A percentile compares a stretch with the other conserved stretches of the same genome.
Conservation (phyloP, 345 rosid genomes). For the Arabis alpina region DNA sequence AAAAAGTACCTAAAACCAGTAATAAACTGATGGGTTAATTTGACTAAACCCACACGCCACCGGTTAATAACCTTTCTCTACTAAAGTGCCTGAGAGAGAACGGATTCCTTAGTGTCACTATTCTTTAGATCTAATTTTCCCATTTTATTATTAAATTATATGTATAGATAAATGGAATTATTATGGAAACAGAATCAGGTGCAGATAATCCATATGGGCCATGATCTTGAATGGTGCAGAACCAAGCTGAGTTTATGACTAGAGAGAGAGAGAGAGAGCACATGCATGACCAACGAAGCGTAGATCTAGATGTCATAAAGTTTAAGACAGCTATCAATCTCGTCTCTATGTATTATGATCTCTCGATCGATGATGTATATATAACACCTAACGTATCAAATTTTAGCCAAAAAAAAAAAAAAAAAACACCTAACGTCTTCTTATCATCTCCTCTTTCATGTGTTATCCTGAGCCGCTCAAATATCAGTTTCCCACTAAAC, state of each 20-base stretch:
- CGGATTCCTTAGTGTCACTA: too few relatives aligned
- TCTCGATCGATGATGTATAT: neutral
- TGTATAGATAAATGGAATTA: conserved; percentile 13
- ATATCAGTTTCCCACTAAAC: conserved; percentile 2
- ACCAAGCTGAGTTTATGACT: conserved; percentile 24
- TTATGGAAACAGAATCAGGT: conserved; percentile 32
- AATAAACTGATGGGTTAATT: too few relatives aligned
- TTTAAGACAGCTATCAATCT: conserved; percentile 32
- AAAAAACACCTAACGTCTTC: conserved; percentile 28
- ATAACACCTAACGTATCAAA: conserved; percentile 26
- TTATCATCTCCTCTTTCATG: conserved; percentile 9
- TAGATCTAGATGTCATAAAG: conserved; percentile 21
- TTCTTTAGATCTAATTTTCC: neutral
- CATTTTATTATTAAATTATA: neutral
- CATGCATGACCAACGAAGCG: conserved; percentile 33
- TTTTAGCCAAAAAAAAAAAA: too few relatives aligned
- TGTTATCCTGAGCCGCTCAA: conserved; percentile 18
- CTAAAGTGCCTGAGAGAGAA: too few relatives aligned
- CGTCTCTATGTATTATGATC: conserved; percentile 26
- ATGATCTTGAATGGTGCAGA: conserved; percentile 38
- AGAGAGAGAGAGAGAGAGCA: conserved; percentile 26
- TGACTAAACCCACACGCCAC: too few relatives aligned
- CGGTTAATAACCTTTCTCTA: too few relatives aligned
- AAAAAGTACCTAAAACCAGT: too few relatives aligned
- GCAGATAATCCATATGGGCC: conserved; percentile 37